A percentile compares a stretch with the other conserved stretches of the same genome.
phyloP scores from a whole-genome alignment of 2,329 filamentous ascomycete species.

The Trichoderma simmonsii region DNA sequence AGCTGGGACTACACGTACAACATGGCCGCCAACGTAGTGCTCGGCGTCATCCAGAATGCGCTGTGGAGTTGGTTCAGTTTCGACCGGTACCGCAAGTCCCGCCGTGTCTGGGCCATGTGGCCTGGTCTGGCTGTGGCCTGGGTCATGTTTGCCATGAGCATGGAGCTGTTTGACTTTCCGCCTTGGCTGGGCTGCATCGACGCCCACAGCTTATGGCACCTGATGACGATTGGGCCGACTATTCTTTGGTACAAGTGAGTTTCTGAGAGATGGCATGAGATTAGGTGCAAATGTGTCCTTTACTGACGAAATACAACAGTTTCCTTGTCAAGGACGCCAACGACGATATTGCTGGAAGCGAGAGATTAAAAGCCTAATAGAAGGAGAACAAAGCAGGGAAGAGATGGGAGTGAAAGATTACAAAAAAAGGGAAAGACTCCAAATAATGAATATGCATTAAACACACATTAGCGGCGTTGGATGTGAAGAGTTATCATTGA shows the following conservation, averaged over 20 bases:
- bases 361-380: constrained; percentile 62
- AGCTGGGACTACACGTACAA: constrained; percentile 97
- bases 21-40: constrained; percentile 88
- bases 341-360: constrained; percentile 69
- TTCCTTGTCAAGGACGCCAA: constrained; percentile 84
- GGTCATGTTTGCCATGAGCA: constrained; percentile 89
- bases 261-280: not conserved
- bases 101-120: constrained; percentile 79
- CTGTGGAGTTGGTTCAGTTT: constrained; percentile 87
- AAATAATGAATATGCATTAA: not conserved
- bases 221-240: constrained; percentile 85
- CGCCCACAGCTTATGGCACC: constrained; percentile 93
- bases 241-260: constrained; percentile 94
- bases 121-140: constrained; percentile 88
- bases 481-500: not conserved
- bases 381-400: not conserved
- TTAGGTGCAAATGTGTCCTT: not conserved
- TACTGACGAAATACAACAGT: constrained; percentile 44
- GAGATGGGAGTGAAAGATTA: not conserved
- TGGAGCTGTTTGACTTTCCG: constrained; percentile 92
- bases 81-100: constrained; percentile 66
- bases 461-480: not conserved
- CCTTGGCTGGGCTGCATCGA: constrained; percentile 80
- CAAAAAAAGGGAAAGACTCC: not conserved
- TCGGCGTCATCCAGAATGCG: constrained; percentile 75